Percentiles rank a stretch among this genome's conserved stretches.
phyloP scores from a whole-genome alignment of 768 basidiomycete species.

The Saitozyma podzolica region DNA sequence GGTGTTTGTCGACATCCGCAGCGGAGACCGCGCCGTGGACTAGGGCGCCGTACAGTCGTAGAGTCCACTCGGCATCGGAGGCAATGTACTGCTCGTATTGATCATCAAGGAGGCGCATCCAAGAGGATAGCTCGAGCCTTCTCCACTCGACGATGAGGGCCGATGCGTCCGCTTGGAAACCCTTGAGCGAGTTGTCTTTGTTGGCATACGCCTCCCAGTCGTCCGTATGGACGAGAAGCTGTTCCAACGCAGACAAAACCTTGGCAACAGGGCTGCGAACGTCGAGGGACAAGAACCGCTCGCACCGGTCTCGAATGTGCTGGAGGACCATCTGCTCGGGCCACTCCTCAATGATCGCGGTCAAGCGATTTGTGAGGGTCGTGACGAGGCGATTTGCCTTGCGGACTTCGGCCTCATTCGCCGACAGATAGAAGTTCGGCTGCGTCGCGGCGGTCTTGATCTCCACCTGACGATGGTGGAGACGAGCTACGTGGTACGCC shows the following conservation, averaged over 20 bases:
- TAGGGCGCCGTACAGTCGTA: conserved; percentile 77
- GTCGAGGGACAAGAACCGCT: conserved; percentile 63
- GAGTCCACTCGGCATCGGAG: conserved; percentile 76
- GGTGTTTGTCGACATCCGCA: conserved; percentile 57
- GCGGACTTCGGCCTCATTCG: conserved; percentile 70
- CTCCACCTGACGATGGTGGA: conserved; percentile 44
- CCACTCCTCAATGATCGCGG: conserved; percentile 71
- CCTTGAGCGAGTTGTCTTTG: conserved; percentile 75
- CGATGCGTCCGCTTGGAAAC: conserved; percentile 66
- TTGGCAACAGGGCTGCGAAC: conserved; percentile 75
- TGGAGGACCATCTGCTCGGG: conserved; percentile 98
- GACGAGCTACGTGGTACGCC: conserved; percentile 25
- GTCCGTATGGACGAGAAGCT: conserved; percentile 77
- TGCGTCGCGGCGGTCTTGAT: conserved; percentile 17
- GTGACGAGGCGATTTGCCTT: conserved; percentile 62
- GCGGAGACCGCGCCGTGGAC: conserved; percentile 60
- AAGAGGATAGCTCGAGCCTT: conserved; percentile 80
- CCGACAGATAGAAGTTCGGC: conserved; percentile 76
- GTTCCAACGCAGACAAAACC: conserved; percentile 77
- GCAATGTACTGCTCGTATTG: conserved; percentile 59
- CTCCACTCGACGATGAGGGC: conserved; percentile 84
- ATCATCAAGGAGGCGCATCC: conserved; percentile 75
- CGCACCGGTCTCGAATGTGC: conserved; percentile 72
- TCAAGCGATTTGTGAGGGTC: conserved; percentile 61
- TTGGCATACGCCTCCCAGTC: conserved; percentile 99